A percentile compares a stretch with the other conserved stretches of the same genome.
phyloP scores from a whole-genome alignment of 495 filamentous ascomycete genomes.

The Pyronema domesticum region DNA sequence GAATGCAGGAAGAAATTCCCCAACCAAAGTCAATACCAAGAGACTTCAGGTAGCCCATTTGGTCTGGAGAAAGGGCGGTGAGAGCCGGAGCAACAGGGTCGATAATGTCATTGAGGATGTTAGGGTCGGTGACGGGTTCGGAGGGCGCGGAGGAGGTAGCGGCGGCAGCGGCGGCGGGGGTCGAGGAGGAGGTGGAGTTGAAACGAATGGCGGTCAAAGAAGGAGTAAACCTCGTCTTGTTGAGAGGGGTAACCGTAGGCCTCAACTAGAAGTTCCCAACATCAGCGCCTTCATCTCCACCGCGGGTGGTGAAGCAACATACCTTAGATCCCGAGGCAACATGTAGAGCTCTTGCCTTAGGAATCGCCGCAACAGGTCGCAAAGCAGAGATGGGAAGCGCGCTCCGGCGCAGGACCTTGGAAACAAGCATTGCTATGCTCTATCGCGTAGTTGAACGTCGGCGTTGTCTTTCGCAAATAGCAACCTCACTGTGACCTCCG shows the following conservation, averaged over 20 bases:
- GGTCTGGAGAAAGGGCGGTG: constrained; percentile 27
- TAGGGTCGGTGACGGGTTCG: neutral
- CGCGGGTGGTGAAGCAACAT: neutral
- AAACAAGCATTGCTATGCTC: constrained; percentile 1
- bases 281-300: neutral
- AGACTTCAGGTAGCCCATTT: constrained; percentile 64
- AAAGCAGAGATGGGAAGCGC: neutral
- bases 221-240: neutral
- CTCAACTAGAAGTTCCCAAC: neutral
- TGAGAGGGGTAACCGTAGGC: neutral
- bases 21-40: constrained; percentile 75
- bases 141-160: neutral
- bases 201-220: constrained; percentile 13
- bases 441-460: neutral
- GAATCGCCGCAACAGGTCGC: neutral
- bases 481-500: too few relatives aligned
- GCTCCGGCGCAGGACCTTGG: neutral
- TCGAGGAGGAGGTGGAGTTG: constrained; percentile 11
- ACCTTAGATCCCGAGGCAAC: neutral
- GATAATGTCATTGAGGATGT: constrained; percentile 10
- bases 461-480: neutral
- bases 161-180: constrained; percentile 8
- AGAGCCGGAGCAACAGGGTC: constrained; percentile 9
- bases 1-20: constrained; percentile 49
- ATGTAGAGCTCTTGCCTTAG: neutral